phyloP scores from a whole-genome alignment of 1,139 yeast species.

The Hanseniaspora uvarum region DNA sequence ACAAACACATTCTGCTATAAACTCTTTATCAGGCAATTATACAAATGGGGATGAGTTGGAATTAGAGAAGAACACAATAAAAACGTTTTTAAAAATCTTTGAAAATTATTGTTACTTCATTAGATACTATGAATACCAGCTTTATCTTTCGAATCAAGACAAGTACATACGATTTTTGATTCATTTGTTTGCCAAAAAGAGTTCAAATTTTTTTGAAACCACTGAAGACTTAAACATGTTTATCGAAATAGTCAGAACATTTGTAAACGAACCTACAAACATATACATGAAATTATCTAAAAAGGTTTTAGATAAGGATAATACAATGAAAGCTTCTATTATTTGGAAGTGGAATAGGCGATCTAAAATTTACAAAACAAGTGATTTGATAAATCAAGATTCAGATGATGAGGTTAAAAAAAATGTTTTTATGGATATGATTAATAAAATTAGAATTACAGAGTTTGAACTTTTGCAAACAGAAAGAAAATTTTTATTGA shows the following conservation, averaged over 20 bases:
- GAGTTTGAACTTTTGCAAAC: neutral
- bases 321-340: neutral
- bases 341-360: neutral
- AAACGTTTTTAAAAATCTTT: slow-evolving; percentile 6
- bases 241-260: neutral
- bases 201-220: neutral
- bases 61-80: neutral
- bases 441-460: neutral
- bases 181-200: neutral
- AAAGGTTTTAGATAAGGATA: neutral
- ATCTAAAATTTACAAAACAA: neutral
- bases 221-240: neutral
- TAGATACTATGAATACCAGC: slow-evolving; percentile 8
- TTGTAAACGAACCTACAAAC: slow-evolving; percentile 1
- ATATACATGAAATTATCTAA: slow-evolving; percentile 14
- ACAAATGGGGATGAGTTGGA: neutral
- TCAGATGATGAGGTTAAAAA: neutral
- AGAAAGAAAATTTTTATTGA: neutral
- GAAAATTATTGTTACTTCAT: slow-evolving; percentile 13
- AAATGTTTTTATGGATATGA: neutral
- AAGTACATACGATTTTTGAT: slow-evolving; percentile 8
- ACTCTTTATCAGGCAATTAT: neutral
- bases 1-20: slow-evolving; percentile 1
- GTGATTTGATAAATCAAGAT: neutral
- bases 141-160: slow-evolving; percentile 7